phyloP scores from a whole-genome alignment of 75 land plant genomes.

The Ceratopteris richardii region DNA sequence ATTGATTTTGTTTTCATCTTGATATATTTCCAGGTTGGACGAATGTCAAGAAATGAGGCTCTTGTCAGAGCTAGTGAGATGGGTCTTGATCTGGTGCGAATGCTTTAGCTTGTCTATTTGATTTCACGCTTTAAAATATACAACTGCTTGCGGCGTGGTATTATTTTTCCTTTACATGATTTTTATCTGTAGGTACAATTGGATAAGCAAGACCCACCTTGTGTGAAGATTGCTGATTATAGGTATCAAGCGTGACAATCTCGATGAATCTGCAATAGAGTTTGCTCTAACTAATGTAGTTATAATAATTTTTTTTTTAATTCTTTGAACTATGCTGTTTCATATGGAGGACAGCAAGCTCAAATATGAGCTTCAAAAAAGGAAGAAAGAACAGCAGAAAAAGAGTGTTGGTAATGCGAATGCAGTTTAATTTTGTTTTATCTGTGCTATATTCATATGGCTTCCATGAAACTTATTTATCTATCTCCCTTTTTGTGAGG shows the following conservation, averaged over 20 bases:
- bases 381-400: conserved; percentile 86
- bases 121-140: not conserved
- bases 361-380: conserved; percentile 80
- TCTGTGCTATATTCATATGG: no score
- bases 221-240: conserved; percentile 8
- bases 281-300: not conserved
- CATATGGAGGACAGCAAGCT: conserved; percentile 72
- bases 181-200: not conserved
- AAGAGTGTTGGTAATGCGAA: conserved; percentile 55
- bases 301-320: not conserved
- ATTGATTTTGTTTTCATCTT: no score
- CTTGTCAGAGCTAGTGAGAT: not conserved
- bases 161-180: not conserved
- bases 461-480: not conserved
- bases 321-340: conserved; percentile 1
- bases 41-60: conserved; percentile 7
- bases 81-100: conserved; percentile 9
- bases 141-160: no score
- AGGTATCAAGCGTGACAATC: no score
- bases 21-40: conserved; percentile 3
- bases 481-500: not conserved
- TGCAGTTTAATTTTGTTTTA: no score
- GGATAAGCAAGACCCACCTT: conserved; percentile 10
- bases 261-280: not conserved
- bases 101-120: not conserved